Base-by-base conservation (phyloP, 495 filamentous ascomycete species). In the Acidiella bohemica region DNA sequence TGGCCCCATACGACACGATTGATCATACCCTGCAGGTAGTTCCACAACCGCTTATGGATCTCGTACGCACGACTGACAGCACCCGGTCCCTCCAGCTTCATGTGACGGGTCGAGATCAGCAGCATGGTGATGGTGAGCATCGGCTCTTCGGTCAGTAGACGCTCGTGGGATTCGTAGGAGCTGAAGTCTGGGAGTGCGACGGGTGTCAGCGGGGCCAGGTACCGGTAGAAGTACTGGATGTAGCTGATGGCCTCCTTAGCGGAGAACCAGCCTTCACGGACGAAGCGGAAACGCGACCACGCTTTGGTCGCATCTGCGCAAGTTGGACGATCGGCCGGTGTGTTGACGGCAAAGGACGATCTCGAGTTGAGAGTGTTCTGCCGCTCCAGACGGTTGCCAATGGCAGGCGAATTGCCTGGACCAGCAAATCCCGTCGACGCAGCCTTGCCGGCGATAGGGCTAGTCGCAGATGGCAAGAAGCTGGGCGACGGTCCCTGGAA, bases 21-120 rank as follows among this genome's bases (percentile, higher is more conserved):
- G 40, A 95, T 85, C 80, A 93, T 94, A 36, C 83, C 79, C 21
- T 86, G 76, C 23, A 95, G 71, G 55, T 95, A 93, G 18, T 73
- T 77, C 90, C 90, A 97, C n/a, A 97, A 72, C 59, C 84, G 78
- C 47, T 94, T 85, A 52, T 96, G 90, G 37, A 97, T 93, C 41
- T 84, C 81, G 49, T 85, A 84, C 0, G 83, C 81, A 28, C 90
- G 76, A 28, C 82, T 90, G 46, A 75, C 67, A 2, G 81, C 77
- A 3, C 92, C 92, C 1, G 84, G 73, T n/a, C 81, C 78, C 18
- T 76, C 68, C 13, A 92, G 76, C 42, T 71, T 72, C 54, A 77
- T 72, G 55, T 95, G 90, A 16, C 90, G 72, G 11, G 87, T 93
- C 2, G 90, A 75, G 35, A 93, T 87, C 0, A 87, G 90, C 23